Base-by-base conservation (phyloP, 495 filamentous ascomycete species). In the Extremus antarcticus region DNA sequence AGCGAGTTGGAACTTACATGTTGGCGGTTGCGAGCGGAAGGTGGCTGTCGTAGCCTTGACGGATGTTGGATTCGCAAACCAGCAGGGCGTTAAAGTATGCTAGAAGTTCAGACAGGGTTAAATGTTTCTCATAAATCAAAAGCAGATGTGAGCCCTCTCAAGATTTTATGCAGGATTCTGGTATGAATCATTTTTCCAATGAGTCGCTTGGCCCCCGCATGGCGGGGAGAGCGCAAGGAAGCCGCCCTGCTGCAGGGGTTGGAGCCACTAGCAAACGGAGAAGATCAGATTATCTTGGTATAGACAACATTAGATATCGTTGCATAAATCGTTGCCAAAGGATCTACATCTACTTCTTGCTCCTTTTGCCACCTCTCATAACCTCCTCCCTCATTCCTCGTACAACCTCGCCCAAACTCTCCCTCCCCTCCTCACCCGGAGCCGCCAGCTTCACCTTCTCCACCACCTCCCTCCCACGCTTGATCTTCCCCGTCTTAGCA, bases 401-500 rank as follows among this genome's bases (percentile, higher is more conserved):
- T 39, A 91, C 61, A 29, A 85, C 85, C 23, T 62, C 64, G 57
- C 78, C 76, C 65, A 87, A 88, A n/a, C 66, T 72, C 52, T 71
- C 67, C 58, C 81, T 73, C 55, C 77, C 70, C 50, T 66, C 68
- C 38, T 79, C 73, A 50, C 65, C 61, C 17, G 70, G 69, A 50
- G 72, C 40, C 39, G 71, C 72, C 39, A 76, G 56, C 19, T 69
- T 72, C 43, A 81, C 72, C 47, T 73, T 73, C 39, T 73, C 65
- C 38, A 75, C 71, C 54, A 62, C 69, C 47, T 53, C 61, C 41
- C 35, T 54, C 25, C 63, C 64, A 53, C 76, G 65, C 1, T 61
- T 69, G 52, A 84, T 72, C 45, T 71, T 77, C 25, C 70, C 68
- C 11, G 65, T 71, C 51, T 66, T 71, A 0, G 76, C 83, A 56